Evolutionary conservation across 108 stramenopile genomes (phyloP), one percentile per base, ranked within the genome.

Genomic region (Chaetoceros muelleri): DNA sequence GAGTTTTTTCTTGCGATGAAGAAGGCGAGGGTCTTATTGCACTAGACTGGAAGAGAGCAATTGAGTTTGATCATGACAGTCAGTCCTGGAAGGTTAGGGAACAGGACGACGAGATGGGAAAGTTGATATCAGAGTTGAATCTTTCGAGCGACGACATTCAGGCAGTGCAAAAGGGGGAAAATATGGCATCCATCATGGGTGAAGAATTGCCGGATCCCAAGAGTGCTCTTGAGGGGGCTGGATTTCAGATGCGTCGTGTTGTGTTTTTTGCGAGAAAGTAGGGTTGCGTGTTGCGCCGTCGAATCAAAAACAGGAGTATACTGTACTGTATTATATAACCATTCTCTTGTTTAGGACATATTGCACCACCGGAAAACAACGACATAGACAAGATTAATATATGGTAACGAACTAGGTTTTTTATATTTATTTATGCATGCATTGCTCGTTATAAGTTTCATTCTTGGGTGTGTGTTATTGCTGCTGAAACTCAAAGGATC

Each of bases 211-310:
- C 79, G 44, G 75, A 89, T 65, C 87, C 87, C 8, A 78, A 73
- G 53, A 65, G 58, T 19, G 72, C 70, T 53, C 55, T 89, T 48
- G 83, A 82, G 60, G 73, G 46, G 19, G 70, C 80, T 59, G 81
- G 78, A 19, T 89, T 89, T 55, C 74, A 67, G 53, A 85, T 85
- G 83, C 73, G 81, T 40, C 71, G 72, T 21, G 73, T 82, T 34
- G 77, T 84, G 56, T 76, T 88, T 40, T 5, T 40, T 13, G 13
- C 34, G 8, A 40, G 13, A 13, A 40, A 40, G n/a, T n/a, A n/a
- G n/a, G n/a, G n/a, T n/a, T n/a, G n/a, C n/a, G n/a, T n/a, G n/a
- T n/a, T n/a, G n/a, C n/a, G n/a, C n/a, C n/a, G n/a, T n/a, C n/a
- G n/a, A n/a, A n/a, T n/a, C n/a, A n/a, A n/a, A n/a, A n/a, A n/a